Conservation (phyloP, 108 stramenopile genomes). For the Pelagomonas calceolata region DNA sequence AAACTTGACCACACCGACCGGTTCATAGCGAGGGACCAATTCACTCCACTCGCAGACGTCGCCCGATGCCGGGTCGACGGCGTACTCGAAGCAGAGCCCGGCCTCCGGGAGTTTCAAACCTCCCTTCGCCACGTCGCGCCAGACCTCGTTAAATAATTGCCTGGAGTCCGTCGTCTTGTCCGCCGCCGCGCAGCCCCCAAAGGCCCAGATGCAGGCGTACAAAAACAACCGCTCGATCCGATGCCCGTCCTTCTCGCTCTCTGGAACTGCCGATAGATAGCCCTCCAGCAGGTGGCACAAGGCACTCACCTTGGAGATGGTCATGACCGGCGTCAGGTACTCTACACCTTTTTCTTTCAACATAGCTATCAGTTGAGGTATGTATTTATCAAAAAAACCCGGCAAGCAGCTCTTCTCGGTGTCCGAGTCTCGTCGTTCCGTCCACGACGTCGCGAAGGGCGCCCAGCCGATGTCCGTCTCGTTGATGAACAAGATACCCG, state of each 20-base stretch:
- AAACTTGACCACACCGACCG: conserved; percentile 5
- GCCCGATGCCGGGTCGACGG: conserved; percentile 17
- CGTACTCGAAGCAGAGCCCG: conserved; percentile 39
- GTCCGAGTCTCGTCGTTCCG: not conserved
- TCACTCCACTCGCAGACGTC: conserved; percentile 29
- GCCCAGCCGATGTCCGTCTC: conserved; percentile 26
- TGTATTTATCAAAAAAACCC: conserved; percentile 25
- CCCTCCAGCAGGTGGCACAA: conserved; percentile 25
- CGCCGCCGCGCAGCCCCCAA: conserved; percentile 27
- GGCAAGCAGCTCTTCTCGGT: conserved; percentile 14
- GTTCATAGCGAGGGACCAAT: not conserved
- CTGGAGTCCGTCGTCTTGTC: conserved; percentile 23
- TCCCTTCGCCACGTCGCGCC: conserved; percentile 15
- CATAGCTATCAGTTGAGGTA: conserved; percentile 25
- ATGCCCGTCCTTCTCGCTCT: conserved; percentile 6
- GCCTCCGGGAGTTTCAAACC: conserved; percentile 19
- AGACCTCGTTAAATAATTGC: conserved; percentile 32
- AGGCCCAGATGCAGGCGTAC: conserved; percentile 44
- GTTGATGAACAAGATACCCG: conserved; percentile 45
- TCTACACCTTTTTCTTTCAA: conserved; percentile 18
- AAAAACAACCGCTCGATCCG: conserved; percentile 31
- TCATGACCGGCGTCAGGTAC: conserved; percentile 29
- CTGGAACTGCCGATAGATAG: conserved; percentile 11
- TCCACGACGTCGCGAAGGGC: conserved; percentile 23
- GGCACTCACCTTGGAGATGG: conserved; percentile 29